Conservation (phyloP, 192 early-diverging fungal genomes). For the Coemansia aciculifera region DNA sequence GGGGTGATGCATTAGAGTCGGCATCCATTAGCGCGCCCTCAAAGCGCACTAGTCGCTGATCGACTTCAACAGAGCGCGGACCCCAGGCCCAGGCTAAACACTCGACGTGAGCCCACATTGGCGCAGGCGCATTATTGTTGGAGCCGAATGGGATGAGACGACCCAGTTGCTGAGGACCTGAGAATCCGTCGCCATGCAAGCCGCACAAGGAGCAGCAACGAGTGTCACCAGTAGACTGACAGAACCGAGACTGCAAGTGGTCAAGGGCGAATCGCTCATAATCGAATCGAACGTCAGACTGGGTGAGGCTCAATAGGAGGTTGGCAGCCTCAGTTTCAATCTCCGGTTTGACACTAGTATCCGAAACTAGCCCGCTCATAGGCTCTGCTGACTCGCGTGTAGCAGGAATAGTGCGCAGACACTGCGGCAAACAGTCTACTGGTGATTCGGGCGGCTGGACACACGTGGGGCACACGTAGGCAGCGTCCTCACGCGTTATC, state of each 20-base stretch:
- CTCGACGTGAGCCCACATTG: slow-evolving; percentile 46
- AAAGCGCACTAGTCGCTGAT: slow-evolving; percentile 22
- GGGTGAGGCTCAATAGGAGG: slow-evolving; percentile 49
- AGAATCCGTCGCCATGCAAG: slow-evolving; percentile 36
- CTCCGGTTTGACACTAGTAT: slow-evolving; percentile 1
- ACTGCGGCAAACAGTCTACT: not conserved
- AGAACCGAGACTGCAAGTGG: slow-evolving; percentile 32
- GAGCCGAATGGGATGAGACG: slow-evolving; percentile 30
- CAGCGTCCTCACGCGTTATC: slow-evolving; percentile 56
- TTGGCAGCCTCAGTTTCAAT: slow-evolving; percentile 38
- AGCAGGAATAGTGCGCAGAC: not conserved
- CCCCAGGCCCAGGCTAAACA: slow-evolving; percentile 56
- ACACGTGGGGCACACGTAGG: slow-evolving; percentile 63
- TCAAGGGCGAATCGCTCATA: slow-evolving; percentile 27
- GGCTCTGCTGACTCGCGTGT: no score
- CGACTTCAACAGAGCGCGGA: slow-evolving; percentile 22
- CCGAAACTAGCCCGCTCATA: no score
- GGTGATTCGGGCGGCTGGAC: not conserved
- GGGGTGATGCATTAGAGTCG: not conserved
- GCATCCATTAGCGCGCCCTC: slow-evolving; percentile 27
- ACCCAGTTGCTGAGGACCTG: slow-evolving; percentile 14
- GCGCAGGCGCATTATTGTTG: not conserved
- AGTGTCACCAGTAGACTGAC: slow-evolving; percentile 17
- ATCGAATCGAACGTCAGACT: slow-evolving; percentile 45
- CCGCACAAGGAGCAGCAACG: slow-evolving; percentile 36